Conservation (phyloP, 2,329 filamentous ascomycete species). For the Neonectria faginata region DNA sequence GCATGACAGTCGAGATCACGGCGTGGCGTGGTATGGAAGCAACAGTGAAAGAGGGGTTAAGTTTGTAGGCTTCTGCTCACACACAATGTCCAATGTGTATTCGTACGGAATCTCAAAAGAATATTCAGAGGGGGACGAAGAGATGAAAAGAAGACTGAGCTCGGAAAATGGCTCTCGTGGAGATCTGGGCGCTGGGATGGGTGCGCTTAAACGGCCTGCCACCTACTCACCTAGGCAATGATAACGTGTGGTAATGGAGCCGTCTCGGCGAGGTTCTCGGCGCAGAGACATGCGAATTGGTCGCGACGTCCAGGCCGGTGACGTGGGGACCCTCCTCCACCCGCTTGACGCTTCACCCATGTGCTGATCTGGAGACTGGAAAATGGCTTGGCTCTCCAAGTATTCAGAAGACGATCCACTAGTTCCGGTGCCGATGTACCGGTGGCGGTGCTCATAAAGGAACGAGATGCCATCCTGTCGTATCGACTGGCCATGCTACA, state of each 20-base stretch:
- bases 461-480: neutral
- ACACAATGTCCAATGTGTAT: slow-evolving; percentile 2
- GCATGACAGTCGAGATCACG: slow-evolving; percentile 62
- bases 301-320: slow-evolving; percentile 24
- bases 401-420: neutral
- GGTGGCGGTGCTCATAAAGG: neutral
- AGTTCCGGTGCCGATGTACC: neutral
- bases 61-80: neutral
- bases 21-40: slow-evolving; percentile 30
- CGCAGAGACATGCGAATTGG: slow-evolving; percentile 29
- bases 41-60: slow-evolving; percentile 9
- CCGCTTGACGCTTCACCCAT: slow-evolving; percentile 4
- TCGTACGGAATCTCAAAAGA: neutral
- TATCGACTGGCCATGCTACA: neutral
- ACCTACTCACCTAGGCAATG: slow-evolving; percentile 4
- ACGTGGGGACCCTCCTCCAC: slow-evolving; percentile 23
- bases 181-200: slow-evolving; percentile 14
- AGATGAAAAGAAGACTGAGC: neutral
- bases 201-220: slow-evolving; percentile 27
- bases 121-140: neutral
- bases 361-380: neutral
- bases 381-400: slow-evolving; percentile 5
- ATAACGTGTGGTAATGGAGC: slow-evolving; percentile 26
- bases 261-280: slow-evolving; percentile 43
- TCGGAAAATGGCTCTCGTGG: slow-evolving; percentile 21